Percentiles rank a stretch among this genome's conserved stretches.
phyloP scores from a whole-genome alignment of 2,329 filamentous ascomycete genomes.

The Apiospora arundinis region DNA sequence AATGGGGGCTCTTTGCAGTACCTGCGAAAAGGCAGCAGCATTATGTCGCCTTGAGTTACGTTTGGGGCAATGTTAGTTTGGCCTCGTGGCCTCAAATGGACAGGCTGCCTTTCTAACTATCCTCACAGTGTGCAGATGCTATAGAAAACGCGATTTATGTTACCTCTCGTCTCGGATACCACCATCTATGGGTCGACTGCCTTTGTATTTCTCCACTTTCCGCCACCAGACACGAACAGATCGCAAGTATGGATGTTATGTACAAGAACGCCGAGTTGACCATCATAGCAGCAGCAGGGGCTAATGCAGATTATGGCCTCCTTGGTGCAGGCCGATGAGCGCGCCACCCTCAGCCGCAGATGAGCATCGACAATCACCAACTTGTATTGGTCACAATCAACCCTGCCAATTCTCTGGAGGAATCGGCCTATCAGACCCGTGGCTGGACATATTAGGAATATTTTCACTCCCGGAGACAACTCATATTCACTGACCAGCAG shows the following conservation, averaged over 20 bases:
- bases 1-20: background rate
- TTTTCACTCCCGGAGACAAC: background rate
- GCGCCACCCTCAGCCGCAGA: background rate
- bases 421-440: background rate
- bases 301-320: conserved; percentile 1
- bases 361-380: background rate
- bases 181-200: conserved; percentile 27
- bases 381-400: background rate
- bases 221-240: conserved; percentile 24
- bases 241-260: conserved; percentile 28
- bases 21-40: background rate
- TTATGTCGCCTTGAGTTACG: background rate
- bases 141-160: conserved; percentile 26
- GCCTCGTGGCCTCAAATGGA: background rate
- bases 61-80: background rate
- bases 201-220: conserved; percentile 23
- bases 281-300: conserved; percentile 25
- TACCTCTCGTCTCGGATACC: conserved; percentile 23
- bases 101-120: background rate
- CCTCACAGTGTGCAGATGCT: conserved; percentile 1
- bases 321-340: background rate
- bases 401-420: background rate
- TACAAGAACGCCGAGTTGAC: conserved; percentile 27
- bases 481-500: background rate
- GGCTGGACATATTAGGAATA: background rate